Evolutionary conservation across 441 rosid species (phyloP).

Genomic region (Flueggea neowawraea): DNA sequence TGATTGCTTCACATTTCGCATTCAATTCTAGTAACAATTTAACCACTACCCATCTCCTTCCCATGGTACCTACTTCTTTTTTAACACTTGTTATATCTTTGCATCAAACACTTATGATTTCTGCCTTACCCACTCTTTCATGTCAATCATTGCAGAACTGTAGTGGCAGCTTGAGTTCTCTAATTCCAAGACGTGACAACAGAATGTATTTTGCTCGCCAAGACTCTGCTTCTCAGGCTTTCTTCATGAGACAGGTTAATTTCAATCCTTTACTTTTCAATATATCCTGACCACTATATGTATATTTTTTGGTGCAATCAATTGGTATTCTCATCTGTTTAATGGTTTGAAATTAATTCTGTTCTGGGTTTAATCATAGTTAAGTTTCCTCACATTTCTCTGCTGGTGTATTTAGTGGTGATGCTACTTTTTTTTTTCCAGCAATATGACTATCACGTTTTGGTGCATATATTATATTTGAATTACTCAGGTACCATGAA

Average conservation of each 20-base stretch:
- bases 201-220: slow-evolving; percentile 65
- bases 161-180: slow-evolving; percentile 58
- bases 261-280: too few relatives aligned
- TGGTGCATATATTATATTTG: too few relatives aligned
- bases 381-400: too few relatives aligned
- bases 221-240: slow-evolving; percentile 56
- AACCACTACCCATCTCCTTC: slow-evolving; percentile 43
- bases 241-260: slow-evolving; percentile 61
- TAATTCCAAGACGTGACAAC: slow-evolving; percentile 51
- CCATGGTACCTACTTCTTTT: slow-evolving; percentile 35
- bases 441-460: too few relatives aligned
- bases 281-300: too few relatives aligned
- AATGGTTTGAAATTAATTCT: too few relatives aligned
- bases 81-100: neutral
- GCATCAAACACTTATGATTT: neutral
- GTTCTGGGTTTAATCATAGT: too few relatives aligned
- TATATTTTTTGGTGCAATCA: too few relatives aligned
- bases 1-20: slow-evolving; percentile 57
- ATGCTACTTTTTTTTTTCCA: too few relatives aligned
- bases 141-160: slow-evolving; percentile 52
- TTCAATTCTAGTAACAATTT: slow-evolving; percentile 24
- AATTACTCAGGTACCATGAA: too few relatives aligned
- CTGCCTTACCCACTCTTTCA: slow-evolving; percentile 2
- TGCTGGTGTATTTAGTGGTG: too few relatives aligned
- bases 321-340: too few relatives aligned